Conservation (phyloP, 441 rosid genomes). For the Erodium trifolium region DNA sequence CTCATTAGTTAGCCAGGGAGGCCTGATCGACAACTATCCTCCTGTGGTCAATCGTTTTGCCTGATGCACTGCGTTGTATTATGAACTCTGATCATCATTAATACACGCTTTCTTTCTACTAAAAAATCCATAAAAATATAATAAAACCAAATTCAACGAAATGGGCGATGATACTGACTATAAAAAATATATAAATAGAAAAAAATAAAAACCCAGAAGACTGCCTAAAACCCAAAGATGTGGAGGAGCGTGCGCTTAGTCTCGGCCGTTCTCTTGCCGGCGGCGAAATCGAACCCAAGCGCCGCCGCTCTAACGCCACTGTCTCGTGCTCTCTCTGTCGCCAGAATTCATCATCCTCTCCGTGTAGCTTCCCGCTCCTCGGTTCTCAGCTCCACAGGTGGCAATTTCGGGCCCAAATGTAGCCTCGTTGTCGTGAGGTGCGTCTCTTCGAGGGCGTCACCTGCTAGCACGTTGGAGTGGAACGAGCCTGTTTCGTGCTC, state of each 20-base stretch:
- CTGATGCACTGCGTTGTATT: no score
- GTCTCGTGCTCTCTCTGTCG: neutral
- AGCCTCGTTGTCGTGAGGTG: conserved; percentile 25
- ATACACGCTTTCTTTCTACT: no score
- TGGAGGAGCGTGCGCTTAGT: neutral
- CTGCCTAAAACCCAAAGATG: neutral
- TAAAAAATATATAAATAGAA: no score
- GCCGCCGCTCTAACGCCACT: neutral
- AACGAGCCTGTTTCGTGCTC: conserved; percentile 41
- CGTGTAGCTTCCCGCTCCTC: conserved; percentile 16
- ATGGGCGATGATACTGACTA: no score
- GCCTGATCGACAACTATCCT: no score
- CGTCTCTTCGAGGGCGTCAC: conserved; percentile 30
- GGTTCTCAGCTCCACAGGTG: conserved; percentile 9
- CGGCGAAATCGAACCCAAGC: neutral
- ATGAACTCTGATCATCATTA: no score
- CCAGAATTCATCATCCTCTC: neutral
- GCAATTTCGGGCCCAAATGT: conserved; percentile 9
- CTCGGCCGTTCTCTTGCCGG: neutral
- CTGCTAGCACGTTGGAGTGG: conserved; percentile 35
- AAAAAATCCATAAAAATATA: no score
- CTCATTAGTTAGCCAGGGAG: no score
- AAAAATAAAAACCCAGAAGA: neutral
- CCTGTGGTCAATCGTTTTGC: no score
- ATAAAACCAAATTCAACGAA: no score